Evolutionary conservation across 345 rosid species (phyloP).

Genomic region (Rhodamnia rubescens): DNA sequence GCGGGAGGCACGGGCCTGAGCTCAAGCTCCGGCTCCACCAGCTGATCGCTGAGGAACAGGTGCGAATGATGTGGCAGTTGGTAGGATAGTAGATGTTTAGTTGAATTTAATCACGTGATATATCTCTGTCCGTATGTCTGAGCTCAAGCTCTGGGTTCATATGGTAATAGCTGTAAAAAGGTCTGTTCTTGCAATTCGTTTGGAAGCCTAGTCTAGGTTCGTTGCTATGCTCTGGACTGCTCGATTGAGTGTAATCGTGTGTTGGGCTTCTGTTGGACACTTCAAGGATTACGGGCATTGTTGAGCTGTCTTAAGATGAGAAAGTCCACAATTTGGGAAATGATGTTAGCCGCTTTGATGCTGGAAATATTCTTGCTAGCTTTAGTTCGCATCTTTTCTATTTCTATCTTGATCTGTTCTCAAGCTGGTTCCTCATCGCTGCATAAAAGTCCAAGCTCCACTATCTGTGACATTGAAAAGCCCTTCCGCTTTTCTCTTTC

Average conservation of each 20-base stretch:
- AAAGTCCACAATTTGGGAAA: neutral
- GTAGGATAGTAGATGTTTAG: neutral
- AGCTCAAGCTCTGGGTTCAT: neutral
- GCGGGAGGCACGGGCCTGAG: conserved; percentile 72
- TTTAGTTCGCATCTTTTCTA: neutral
- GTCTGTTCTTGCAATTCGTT: neutral
- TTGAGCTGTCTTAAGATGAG: neutral
- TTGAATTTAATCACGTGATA: neutral
- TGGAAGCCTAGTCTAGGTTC: neutral
- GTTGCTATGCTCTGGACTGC: neutral
- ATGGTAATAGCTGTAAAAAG: neutral
- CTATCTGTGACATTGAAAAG: neutral
- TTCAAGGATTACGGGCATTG: neutral
- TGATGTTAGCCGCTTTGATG: neutral
- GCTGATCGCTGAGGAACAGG: conserved; percentile 78
- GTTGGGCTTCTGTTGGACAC: neutral
- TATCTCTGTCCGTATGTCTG: neutral
- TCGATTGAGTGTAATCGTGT: neutral
- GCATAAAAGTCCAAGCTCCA: neutral
- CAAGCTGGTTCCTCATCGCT: neutral
- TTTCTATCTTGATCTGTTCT: neutral
- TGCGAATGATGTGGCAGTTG: neutral
- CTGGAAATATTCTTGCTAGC: neutral
- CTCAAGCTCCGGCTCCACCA: conserved; percentile 62
- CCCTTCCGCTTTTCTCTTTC: neutral